These are phyloP conservation scores for Alisma plantagoaquatica DNA, from an alignment of 106 monocot genomes.

Conservation along the genomic window DNA sequence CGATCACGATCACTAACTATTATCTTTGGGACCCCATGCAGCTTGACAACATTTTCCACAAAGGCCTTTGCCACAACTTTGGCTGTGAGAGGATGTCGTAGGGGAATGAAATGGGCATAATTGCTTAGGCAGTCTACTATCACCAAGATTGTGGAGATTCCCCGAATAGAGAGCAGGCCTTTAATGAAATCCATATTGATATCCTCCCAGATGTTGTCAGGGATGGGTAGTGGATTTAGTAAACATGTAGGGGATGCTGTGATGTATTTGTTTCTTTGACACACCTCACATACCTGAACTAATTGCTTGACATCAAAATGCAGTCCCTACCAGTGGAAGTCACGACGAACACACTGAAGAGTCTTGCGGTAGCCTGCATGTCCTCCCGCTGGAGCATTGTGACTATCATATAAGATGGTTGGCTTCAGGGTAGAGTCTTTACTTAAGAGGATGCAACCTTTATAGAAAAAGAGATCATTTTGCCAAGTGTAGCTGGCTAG, in stretches of 20 bases:
- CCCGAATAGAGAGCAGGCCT: background rate
- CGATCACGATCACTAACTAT: background rate
- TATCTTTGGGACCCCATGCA: background rate
- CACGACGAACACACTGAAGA: background rate
- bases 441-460: background rate
- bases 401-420: background rate
- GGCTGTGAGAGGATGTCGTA: background rate
- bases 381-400: background rate
- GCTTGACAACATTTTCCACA: background rate
- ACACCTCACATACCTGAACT: background rate
- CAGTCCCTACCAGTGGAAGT: background rate
- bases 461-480: background rate
- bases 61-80: background rate
- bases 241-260: background rate
- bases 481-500: too few relatives aligned
- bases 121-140: background rate
- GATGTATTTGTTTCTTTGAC: background rate
- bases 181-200: constrained; percentile 4
- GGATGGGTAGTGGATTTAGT: background rate
- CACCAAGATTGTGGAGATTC: background rate
- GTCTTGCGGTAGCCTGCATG: constrained; percentile 1
- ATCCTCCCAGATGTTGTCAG: background rate
- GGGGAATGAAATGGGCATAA: background rate
- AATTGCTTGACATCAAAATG: background rate
- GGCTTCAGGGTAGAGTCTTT: background rate